Base-by-base conservation (phyloP, 2,329 filamentous ascomycete genomes). In the Emergomyces pasteurianus region DNA sequence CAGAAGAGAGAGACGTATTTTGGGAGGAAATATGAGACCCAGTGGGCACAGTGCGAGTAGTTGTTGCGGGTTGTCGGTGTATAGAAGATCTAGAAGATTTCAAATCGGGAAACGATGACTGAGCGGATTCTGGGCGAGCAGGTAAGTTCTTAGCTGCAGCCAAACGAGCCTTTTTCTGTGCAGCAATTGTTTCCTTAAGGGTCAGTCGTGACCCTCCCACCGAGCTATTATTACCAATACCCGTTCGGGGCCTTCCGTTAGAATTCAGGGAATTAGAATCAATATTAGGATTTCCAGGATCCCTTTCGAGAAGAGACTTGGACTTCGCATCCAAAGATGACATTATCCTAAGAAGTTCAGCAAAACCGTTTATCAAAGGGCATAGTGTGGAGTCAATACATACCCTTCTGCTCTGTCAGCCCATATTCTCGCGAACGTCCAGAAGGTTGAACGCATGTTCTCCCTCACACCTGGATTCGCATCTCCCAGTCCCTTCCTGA, bases 401-500 rank as follows among this genome's bases (percentile, higher is more conserved):
- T 79, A 90, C 82, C 78, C 78, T 69, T 92, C 87, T 46, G 90
- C 91, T 70, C 82, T 85, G 23, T 86, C 81, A 2, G 88, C 87
- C 89, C 91, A 97, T 21, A 90, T 80, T 40, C 78, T 79, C 62
- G 86, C 84, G 72, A 92, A 96, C 0, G 80, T 79, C 94, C 94
- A 99, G 73, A 89, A 99, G 0, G 90, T 89, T 43, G 84, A 82
- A 67, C 94, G 85, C 80, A 89, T 92, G 65, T 85, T 86, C 73
- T 96, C 91, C 68, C 94, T 85, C 53, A 97, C 92, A 36, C 87
- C 88, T 8, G 92, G 91, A 69, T 97, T 96, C 14, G 92, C 81
- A 77, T 99, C 94, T 26, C 80, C 81, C n/a, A 99, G 80, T 0
- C 92, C 89, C 71, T 91, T 95, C 73, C 88, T 91, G 69, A 99